These are phyloP conservation scores for Amylostereum areolatum DNA, from an alignment of 1,284 basidiomycete species.

Conservation along the genomic window DNA sequence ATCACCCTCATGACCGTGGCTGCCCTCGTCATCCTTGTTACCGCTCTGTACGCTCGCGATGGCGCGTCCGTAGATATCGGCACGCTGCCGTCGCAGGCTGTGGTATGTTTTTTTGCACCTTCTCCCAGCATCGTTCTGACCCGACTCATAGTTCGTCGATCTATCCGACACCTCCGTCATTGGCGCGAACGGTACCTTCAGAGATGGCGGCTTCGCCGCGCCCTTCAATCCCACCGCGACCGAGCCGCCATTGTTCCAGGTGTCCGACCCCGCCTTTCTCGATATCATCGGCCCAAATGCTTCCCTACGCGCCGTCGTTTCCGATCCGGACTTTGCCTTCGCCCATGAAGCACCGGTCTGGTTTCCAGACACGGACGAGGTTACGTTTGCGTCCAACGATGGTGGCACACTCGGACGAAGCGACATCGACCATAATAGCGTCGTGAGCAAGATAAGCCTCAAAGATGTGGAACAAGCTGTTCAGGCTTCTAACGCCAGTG, in stretches of 20 bases:
- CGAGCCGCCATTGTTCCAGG: conserved; percentile 60
- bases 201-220: conserved; percentile 17
- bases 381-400: conserved; percentile 47
- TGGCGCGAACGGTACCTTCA: conserved; percentile 22
- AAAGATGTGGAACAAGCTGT: conserved; percentile 25
- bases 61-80: too few relatives aligned
- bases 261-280: conserved; percentile 59
- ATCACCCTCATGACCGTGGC: too few relatives aligned
- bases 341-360: conserved; percentile 75
- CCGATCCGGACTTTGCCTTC: conserved; percentile 54
- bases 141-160: conserved; percentile 20
- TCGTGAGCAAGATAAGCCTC: conserved; percentile 32
- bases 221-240: conserved; percentile 36
- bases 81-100: too few relatives aligned
- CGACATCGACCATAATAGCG: conserved; percentile 38
- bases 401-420: conserved; percentile 36
- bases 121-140: too few relatives aligned
- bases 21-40: too few relatives aligned
- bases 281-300: conserved; percentile 52
- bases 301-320: conserved; percentile 51
- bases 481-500: conserved; percentile 18
- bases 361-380: conserved; percentile 49
- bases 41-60: too few relatives aligned
- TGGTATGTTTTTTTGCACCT: too few relatives aligned
- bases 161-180: conserved; percentile 24